These are phyloP conservation scores for Botryotinia convoluta DNA, from an alignment of 2,329 filamentous ascomycete genomes.

Conservation along the genomic window DNA sequence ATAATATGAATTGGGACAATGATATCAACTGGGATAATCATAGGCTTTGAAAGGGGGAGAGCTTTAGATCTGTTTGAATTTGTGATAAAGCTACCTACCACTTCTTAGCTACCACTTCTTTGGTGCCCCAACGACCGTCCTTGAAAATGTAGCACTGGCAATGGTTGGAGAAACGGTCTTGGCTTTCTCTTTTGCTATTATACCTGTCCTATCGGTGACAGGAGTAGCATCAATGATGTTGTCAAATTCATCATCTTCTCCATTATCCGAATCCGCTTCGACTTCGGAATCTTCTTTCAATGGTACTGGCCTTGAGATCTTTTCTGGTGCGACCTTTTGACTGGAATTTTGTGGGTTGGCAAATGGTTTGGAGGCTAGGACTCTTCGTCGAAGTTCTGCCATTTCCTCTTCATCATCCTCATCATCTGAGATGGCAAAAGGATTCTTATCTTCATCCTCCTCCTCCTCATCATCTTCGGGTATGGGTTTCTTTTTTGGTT, in stretches of 20 bases:
- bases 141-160: slow-evolving; percentile 38
- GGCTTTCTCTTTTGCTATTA: slow-evolving; percentile 47
- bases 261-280: slow-evolving; percentile 70
- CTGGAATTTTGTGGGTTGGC: slow-evolving; percentile 52
- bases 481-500: slow-evolving; percentile 41
- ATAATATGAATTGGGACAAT: neutral
- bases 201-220: slow-evolving; percentile 81
- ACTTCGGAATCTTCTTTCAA: slow-evolving; percentile 61
- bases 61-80: neutral
- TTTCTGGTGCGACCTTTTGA: slow-evolving; percentile 57
- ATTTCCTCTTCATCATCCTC: slow-evolving; percentile 80
- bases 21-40: neutral
- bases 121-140: slow-evolving; percentile 39
- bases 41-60: neutral
- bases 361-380: slow-evolving; percentile 91
- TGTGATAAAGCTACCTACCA: slow-evolving; percentile 35
- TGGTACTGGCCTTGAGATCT: slow-evolving; percentile 58
- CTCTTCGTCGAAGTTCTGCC: slow-evolving; percentile 84
- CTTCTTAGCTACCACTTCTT: slow-evolving; percentile 40
- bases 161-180: slow-evolving; percentile 38
- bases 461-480: slow-evolving; percentile 45
- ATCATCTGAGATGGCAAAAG: slow-evolving; percentile 62
- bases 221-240: slow-evolving; percentile 90
- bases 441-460: slow-evolving; percentile 65
- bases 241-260: slow-evolving; percentile 76